A percentile compares a stretch with the other conserved stretches of the same genome.
Evolutionary conservation across 1,139 yeast species (phyloP).

Genomic region (Oligophagozyma castellii): DNA sequence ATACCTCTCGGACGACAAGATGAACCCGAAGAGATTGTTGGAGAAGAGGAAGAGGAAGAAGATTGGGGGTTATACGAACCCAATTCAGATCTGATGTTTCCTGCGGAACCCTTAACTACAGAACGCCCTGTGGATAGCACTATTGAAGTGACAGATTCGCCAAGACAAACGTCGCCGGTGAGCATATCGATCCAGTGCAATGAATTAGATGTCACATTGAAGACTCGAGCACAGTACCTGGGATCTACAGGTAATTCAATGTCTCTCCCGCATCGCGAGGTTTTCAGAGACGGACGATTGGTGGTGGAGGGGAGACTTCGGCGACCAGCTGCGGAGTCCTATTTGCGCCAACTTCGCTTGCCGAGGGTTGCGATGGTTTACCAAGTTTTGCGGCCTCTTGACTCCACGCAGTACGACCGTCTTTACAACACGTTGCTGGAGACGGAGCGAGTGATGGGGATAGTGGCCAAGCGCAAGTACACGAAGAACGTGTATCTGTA

Average conservation of each 20-base stretch:
- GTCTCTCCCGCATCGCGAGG: conserved; percentile 6
- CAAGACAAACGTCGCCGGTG: background rate
- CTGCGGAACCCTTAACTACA: too few relatives aligned
- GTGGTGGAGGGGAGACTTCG: conserved; percentile 17
- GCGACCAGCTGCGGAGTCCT: conserved; percentile 12
- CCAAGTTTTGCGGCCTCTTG: conserved; percentile 9
- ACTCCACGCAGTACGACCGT: too few relatives aligned
- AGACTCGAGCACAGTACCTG: conserved; percentile 1
- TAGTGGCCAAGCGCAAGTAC: conserved; percentile 10
- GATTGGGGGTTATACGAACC: too few relatives aligned
- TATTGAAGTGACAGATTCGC: background rate
- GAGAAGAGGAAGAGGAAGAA: background rate
- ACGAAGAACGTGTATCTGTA: conserved; percentile 15
- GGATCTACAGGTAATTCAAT: conserved; percentile 4
- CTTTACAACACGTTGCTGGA: too few relatives aligned
- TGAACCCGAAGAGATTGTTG: background rate
- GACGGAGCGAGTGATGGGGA: conserved; percentile 14
- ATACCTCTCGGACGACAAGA: conserved; percentile 2
- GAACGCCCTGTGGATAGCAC: background rate
- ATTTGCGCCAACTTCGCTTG: conserved; percentile 12
- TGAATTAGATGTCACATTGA: conserved; percentile 1
- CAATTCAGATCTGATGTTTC: too few relatives aligned
- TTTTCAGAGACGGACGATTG: conserved; percentile 12
- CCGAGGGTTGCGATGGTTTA: conserved; percentile 13
- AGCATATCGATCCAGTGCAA: background rate